Conservation (phyloP, 257 asterid species). For the Eustoma russellianum region DNA sequence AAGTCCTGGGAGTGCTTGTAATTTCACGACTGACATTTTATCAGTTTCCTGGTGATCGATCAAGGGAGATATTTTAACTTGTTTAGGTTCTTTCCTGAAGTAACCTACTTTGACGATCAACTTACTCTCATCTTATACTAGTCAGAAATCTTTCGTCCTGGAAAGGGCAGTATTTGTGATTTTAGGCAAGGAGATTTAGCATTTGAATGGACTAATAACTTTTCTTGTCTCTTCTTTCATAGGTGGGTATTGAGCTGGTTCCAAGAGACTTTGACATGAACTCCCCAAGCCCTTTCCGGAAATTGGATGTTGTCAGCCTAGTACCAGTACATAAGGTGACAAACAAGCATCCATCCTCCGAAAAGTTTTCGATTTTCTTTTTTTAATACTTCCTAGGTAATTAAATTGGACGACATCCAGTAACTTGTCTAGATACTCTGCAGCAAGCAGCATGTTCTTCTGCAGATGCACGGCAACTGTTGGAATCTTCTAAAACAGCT, state of each 20-base stretch:
- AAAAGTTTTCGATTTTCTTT: constrained; percentile 7
- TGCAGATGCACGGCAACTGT: constrained; percentile 90
- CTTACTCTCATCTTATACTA: too few species aligned
- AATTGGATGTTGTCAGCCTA: constrained; percentile 72
- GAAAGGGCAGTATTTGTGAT: background rate
- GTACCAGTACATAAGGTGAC: constrained; percentile 90
- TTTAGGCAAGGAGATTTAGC: background rate
- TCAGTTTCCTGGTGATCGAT: background rate
- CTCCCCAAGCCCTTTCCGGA: constrained; percentile 59
- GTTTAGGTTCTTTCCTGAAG: background rate
- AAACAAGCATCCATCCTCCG: constrained; percentile 4
- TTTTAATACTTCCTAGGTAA: constrained; percentile 11
- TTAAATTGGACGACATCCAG: constrained; percentile 1
- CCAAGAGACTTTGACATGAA: constrained; percentile 80
- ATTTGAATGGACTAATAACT: background rate
- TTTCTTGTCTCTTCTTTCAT: constrained; percentile 13
- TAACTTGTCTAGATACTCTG: constrained; percentile 15
- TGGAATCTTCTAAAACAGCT: constrained; percentile 89
- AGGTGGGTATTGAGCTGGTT: constrained; percentile 93
- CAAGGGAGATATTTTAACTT: background rate
- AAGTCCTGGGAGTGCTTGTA: constrained; percentile 8
- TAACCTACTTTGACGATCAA: too few species aligned
- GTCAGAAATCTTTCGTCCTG: background rate
- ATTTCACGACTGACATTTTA: constrained; percentile 1
- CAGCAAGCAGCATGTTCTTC: constrained; percentile 99